Conservation (phyloP, 2,329 filamentous ascomycete species). For the Verticillium tricorpus region DNA sequence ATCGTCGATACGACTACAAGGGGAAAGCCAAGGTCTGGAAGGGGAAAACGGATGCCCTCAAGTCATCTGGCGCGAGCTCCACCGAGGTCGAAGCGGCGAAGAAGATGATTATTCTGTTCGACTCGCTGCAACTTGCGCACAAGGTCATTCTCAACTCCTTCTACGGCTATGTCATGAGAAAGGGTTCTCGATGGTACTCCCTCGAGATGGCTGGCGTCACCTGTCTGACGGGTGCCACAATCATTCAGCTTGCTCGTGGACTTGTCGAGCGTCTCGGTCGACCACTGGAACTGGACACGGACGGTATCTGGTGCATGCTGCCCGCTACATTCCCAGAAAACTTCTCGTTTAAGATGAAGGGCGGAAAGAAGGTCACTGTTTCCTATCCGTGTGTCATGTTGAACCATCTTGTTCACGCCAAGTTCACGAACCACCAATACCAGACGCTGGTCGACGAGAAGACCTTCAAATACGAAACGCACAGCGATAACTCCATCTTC, state of each 20-base stretch:
- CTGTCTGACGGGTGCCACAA: conserved; percentile 90
- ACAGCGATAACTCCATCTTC: conserved; percentile 98
- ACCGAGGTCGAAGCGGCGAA: conserved; percentile 87
- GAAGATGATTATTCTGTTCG: conserved; percentile 97
- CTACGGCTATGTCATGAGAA: conserved; percentile 99
- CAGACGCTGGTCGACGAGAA: conserved; percentile 78
- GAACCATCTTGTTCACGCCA: conserved; percentile 91
- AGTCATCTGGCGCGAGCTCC: conserved; percentile 71
- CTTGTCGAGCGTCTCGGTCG: conserved; percentile 90
- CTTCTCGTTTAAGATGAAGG: conserved; percentile 88
- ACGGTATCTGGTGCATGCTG: conserved; percentile 99
- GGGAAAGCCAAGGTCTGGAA: conserved; percentile 99
- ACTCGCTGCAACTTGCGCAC: conserved; percentile 93
- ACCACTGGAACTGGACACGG: conserved; percentile 91
- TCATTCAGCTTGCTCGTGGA: conserved; percentile 93
- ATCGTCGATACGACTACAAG: conserved; percentile 97
- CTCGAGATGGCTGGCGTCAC: conserved; percentile 99
- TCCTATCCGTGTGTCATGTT: conserved; percentile 99
- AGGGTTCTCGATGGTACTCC: conserved; percentile 97
- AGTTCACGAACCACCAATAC: conserved; percentile 97
- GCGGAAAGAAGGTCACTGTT: conserved; percentile 92
- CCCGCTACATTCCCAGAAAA: conserved; percentile 96
- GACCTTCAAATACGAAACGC: conserved; percentile 87
- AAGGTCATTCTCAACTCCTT: conserved; percentile 99
- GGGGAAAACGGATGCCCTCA: conserved; percentile 84